Conservation (phyloP, 768 basidiomycete species). For the Dioszegia crocea region DNA sequence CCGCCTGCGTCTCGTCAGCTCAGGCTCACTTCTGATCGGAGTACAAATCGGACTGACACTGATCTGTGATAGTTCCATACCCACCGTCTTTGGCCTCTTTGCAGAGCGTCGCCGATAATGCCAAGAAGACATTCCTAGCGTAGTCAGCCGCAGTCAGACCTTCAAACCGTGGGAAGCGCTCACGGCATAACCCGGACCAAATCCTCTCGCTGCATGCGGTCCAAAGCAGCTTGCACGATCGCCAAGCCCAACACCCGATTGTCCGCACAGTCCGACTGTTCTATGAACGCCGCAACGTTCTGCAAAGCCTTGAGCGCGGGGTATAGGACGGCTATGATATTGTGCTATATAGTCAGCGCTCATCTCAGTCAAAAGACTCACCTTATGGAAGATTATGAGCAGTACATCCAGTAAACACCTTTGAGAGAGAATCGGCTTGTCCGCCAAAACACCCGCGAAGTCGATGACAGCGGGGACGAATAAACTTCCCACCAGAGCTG, state of each 20-base stretch:
- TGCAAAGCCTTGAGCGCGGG: conserved; percentile 23
- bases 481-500: conserved; percentile 22
- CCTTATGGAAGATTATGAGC: conserved; percentile 36
- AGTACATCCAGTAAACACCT: conserved; percentile 30
- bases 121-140: background rate
- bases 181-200: conserved; percentile 23
- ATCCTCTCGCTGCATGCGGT: conserved; percentile 17
- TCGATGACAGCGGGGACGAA: conserved; percentile 33
- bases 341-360: conserved; percentile 19
- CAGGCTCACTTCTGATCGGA: no score
- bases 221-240: conserved; percentile 27
- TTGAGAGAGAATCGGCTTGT: conserved; percentile 19
- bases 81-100: conserved; percentile 13
- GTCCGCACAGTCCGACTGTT: conserved; percentile 16
- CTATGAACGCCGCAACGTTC: conserved; percentile 25
- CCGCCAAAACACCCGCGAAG: conserved; percentile 15
- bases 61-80: conserved; percentile 23
- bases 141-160: background rate
- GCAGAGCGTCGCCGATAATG: conserved; percentile 2
- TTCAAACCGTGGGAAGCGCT: background rate
- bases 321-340: conserved; percentile 21
- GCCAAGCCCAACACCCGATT: conserved; percentile 26
- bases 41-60: conserved; percentile 14
- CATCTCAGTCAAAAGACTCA: conserved; percentile 2
- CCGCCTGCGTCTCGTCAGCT: no score